Evolutionary conservation across 768 basidiomycete species (phyloP).

Genomic region (Lactarius pseudohatsudake): DNA sequence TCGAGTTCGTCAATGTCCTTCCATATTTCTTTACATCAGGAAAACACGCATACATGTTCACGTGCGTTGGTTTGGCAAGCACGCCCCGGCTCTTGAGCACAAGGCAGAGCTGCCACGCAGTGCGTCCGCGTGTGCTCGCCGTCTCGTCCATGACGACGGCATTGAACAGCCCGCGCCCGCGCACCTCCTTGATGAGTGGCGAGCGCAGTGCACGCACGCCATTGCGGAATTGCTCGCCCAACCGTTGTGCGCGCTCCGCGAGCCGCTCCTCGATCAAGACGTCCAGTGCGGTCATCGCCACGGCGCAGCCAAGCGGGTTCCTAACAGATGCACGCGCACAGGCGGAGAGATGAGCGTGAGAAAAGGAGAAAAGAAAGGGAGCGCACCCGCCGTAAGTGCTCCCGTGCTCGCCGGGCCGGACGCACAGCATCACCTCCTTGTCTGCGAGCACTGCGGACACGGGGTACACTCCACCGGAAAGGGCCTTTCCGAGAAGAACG

Average conservation of each 20-base stretch:
- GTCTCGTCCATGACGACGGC: slow-evolving; percentile 91
- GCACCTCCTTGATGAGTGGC: slow-evolving; percentile 74
- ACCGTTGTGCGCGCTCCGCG: slow-evolving; percentile 66
- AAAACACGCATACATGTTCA: slow-evolving; percentile 71
- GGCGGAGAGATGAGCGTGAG: slow-evolving; percentile 7
- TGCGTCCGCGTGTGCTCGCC: slow-evolving; percentile 70
- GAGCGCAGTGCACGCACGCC: slow-evolving; percentile 58
- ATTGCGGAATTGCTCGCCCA: slow-evolving; percentile 81
- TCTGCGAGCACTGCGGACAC: slow-evolving; percentile 94
- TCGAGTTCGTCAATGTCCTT: not conserved
- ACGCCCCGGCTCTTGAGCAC: slow-evolving; percentile 88
- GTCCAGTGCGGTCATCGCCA: slow-evolving; percentile 86
- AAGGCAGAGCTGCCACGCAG: slow-evolving; percentile 96
- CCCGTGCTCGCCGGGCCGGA: slow-evolving; percentile 93
- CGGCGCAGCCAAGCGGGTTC: slow-evolving; percentile 95
- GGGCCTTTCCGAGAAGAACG: slow-evolving; percentile 91
- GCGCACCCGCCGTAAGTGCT: slow-evolving; percentile 92
- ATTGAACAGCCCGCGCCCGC: slow-evolving; percentile 88
- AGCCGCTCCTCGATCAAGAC: slow-evolving; percentile 91
- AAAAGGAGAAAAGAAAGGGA: slow-evolving; percentile 1
- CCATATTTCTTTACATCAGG: not conserved
- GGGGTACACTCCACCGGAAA: slow-evolving; percentile 97
- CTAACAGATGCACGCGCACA: slow-evolving; percentile 45
- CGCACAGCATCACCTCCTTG: slow-evolving; percentile 91
- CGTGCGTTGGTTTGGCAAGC: slow-evolving; percentile 94